These are phyloP conservation scores for Pulveroboletus sp. DNA, from an alignment of 768 basidiomycete species.

Conservation along the genomic window DNA sequence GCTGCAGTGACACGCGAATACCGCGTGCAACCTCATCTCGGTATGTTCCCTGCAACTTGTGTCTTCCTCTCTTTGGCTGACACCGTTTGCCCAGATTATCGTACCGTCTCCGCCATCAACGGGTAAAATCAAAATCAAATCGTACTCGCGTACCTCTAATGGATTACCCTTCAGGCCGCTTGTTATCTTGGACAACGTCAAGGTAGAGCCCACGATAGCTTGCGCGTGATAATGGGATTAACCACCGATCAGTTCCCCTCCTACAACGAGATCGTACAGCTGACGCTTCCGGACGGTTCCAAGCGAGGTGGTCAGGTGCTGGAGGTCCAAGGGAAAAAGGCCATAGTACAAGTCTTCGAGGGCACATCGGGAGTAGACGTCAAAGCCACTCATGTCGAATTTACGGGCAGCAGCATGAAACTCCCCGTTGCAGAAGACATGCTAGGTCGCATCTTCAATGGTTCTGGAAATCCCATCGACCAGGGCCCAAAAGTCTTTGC, in stretches of 20 bases:
- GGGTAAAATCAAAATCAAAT: constrained; percentile 52
- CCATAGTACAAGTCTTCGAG: constrained; percentile 98
- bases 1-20: constrained; percentile 88
- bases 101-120: constrained; percentile 98
- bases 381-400: constrained; percentile 94
- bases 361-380: constrained; percentile 98
- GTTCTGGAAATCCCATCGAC: constrained; percentile 96
- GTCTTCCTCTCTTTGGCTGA: constrained; percentile 6
- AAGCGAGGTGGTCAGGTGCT: constrained; percentile 96
- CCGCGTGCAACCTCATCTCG: constrained; percentile 83
- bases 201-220: constrained; percentile 45
- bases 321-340: constrained; percentile 97
- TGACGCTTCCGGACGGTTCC: constrained; percentile 92
- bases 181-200: constrained; percentile 97
- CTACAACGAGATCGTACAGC: constrained; percentile 96
- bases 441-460: constrained; percentile 98
- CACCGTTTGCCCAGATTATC: constrained; percentile 62
- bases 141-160: constrained; percentile 5
- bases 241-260: constrained; percentile 71
- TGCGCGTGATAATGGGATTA: constrained; percentile 7
- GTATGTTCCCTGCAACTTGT: constrained; percentile 36
- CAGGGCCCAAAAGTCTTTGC: constrained; percentile 99
- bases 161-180: constrained; percentile 60
- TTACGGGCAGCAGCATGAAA: constrained; percentile 98
- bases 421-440: constrained; percentile 98